phyloP scores from a whole-genome alignment of 495 filamentous ascomycete genomes.

The Aspergillus panamensis region DNA sequence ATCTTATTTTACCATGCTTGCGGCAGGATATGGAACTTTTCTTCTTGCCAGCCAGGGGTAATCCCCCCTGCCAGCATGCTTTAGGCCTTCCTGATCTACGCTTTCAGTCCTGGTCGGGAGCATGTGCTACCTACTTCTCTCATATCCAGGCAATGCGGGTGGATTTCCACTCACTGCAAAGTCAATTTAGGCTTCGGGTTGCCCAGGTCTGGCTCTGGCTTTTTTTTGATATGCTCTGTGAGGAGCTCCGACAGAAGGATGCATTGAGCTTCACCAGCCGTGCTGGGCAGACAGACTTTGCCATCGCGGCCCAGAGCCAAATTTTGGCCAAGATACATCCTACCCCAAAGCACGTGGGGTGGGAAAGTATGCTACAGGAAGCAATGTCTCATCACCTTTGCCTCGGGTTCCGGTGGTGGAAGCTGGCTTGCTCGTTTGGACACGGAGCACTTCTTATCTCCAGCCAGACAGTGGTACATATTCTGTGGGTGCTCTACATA shows the following conservation, averaged over 20 bases:
- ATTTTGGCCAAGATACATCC: background rate
- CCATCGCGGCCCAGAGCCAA: background rate
- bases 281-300: background rate
- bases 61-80: background rate
- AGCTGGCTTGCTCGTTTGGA: slow-evolving; percentile 1
- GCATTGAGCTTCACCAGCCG: background rate
- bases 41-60: background rate
- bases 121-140: background rate
- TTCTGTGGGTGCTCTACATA: background rate
- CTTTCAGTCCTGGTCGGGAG: background rate
- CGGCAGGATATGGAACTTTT: background rate
- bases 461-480: background rate
- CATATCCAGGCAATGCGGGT: background rate
- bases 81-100: background rate
- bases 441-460: background rate
- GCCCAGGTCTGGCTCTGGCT: slow-evolving; percentile 2
- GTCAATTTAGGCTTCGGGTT: background rate
- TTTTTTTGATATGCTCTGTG: slow-evolving; percentile 1
- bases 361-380: background rate
- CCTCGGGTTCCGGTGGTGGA: slow-evolving; percentile 1
- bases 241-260: slow-evolving; percentile 1
- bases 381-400: slow-evolving; percentile 1
- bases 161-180: background rate
- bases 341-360: background rate
- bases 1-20: background rate